phyloP scores from a whole-genome alignment of 306 rosid species.

The Senna siamea region DNA sequence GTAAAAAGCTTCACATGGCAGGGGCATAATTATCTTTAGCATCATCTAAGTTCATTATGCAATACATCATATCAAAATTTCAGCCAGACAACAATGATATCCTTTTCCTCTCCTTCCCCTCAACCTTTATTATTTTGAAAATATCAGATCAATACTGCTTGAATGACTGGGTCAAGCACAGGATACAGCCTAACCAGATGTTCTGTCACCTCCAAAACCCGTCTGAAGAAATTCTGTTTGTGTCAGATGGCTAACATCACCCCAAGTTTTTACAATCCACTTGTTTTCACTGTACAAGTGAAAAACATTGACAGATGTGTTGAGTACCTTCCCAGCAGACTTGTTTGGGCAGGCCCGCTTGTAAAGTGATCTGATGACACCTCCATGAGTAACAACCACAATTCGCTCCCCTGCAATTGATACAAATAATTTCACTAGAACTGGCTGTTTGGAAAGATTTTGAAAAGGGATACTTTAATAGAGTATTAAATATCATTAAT shows the following conservation, averaged over 20 bases:
- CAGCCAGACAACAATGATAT: neutral
- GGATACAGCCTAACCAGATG: conserved; percentile 66
- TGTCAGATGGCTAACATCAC: conserved; percentile 79
- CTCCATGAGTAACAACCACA: conserved; percentile 76
- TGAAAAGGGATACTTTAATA: conserved; percentile 1
- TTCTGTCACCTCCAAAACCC: conserved; percentile 84
- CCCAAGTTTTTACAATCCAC: conserved; percentile 71
- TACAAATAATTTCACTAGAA: conserved; percentile 26
- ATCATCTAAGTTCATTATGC: neutral
- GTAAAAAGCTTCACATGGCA: conserved; percentile 1
- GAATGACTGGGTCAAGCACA: neutral
- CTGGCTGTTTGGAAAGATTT: conserved; percentile 3
- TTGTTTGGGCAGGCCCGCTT: conserved; percentile 56
- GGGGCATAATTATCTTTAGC: conserved; percentile 13
- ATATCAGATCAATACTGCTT: neutral
- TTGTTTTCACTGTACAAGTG: conserved; percentile 62
- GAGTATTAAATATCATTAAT: neutral
- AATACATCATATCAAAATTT: neutral
- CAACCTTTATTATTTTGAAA: conserved; percentile 2
- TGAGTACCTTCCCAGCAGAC: conserved; percentile 59
- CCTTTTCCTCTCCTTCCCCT: conserved; percentile 11
- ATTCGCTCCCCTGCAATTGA: conserved; percentile 76
- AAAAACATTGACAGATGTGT: conserved; percentile 72
- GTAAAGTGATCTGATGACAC: conserved; percentile 66
- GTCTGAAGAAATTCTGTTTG: conserved; percentile 64